Conservation (phyloP, 75 land plant genomes). For the Cryptomeria japonica region DNA sequence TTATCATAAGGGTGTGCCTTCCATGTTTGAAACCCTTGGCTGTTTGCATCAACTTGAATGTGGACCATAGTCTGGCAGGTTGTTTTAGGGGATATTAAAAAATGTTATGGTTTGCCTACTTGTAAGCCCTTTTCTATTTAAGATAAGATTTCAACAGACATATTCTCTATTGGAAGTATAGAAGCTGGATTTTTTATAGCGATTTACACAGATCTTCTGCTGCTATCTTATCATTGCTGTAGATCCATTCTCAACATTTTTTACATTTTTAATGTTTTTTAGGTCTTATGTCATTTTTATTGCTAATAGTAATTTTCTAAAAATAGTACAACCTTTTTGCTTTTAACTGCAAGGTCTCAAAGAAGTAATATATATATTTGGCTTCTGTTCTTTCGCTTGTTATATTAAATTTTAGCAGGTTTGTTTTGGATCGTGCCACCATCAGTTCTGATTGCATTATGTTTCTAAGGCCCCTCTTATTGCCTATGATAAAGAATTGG, state of each 20-base stretch:
- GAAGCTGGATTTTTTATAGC: background rate
- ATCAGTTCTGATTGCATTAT: background rate
- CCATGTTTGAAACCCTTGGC: background rate
- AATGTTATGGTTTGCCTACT: background rate
- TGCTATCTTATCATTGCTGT: background rate
- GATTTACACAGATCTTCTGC: background rate
- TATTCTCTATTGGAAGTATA: background rate
- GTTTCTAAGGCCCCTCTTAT: background rate
- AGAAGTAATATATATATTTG: background rate
- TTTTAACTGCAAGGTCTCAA: background rate
- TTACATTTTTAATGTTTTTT: background rate
- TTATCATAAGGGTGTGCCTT: background rate
- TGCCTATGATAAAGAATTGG: background rate
- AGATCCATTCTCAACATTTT: background rate
- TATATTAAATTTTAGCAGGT: background rate
- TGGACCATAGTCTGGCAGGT: background rate
- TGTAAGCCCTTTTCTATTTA: background rate
- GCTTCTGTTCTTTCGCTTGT: background rate
- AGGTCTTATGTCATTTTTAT: background rate
- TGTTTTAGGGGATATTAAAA: background rate
- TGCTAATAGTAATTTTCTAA: background rate
- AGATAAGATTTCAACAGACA: background rate
- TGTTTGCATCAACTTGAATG: background rate
- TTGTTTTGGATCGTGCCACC: background rate
- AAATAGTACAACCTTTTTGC: background rate